Base-by-base conservation (phyloP, 306 rosid genomes). In the Pyrus bretschneideri region DNA sequence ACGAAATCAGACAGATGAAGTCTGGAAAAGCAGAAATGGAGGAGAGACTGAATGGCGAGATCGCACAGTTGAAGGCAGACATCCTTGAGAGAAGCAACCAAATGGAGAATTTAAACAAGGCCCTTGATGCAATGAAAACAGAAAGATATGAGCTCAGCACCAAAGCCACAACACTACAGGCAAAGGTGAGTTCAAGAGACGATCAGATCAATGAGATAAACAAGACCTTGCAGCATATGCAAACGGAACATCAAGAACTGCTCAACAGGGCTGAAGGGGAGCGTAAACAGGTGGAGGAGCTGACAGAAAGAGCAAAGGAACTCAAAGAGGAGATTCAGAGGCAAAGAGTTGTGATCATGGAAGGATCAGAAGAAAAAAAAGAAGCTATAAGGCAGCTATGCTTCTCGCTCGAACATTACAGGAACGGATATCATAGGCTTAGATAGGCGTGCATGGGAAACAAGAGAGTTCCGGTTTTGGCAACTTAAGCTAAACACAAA, bases 361-460 rank as follows among this genome's bases (percentile, higher is more conserved):
- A 96, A 81, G 90, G 88, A 74, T 97, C 92, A 7, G 99, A 96
- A 75, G 96, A 83, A 81, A 96, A 96, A 69, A 86, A 98, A 11
- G 99, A 96, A 85, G 99, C 74, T 8, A 96, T 96, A 66, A 67
- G 99, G 81, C 99, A 96, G 85, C 87, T 96, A 31, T 96, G 99
- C 70, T 82, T 92, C 77, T 90, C 98, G 14, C 84, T 96, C 1
- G 98, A 92, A 78, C 96, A 96, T 80, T 96, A 96, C 27, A 88
- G 97, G 81, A 79, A 80, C 58, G 83, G 72, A 59, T 89, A 92
- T 75, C 46, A 83, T 29, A 86, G 29, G 85, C 99, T 96, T 57
- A 81, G 83, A 78, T 72, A 85, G 77, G 97, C 87, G 61, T 85
- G 84, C 54, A 62, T 45, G 14, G 89, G 89, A 38, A 86, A 85